Base-by-base conservation (phyloP, 2,329 filamentous ascomycete species). In the Trichoderma breve region DNA sequence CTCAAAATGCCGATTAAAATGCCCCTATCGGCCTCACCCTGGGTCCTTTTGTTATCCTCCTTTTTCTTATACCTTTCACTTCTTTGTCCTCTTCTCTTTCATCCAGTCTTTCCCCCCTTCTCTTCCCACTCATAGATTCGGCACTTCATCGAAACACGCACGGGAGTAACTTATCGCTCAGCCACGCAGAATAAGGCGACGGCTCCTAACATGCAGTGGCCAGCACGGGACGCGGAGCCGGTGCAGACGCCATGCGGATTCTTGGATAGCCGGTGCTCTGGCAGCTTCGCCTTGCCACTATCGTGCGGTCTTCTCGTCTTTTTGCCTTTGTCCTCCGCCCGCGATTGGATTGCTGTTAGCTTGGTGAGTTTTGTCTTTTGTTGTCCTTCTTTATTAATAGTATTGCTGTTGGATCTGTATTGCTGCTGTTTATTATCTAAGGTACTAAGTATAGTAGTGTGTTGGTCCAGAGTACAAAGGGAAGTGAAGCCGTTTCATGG, bases 171-270 rank as follows among this genome's bases (percentile, higher is more conserved):
- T 15, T 11, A 12, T 18, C 6, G 12, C 12, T 57, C 26, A 6
- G 6, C n/a, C 12, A 61, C 14, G 9, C 21, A 62, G n/a, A 63
- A 14, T 8, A 14, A 61, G 36, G 55, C 14, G 7, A 61, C 64
- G 70, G 70, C 43, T 63, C 61, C 30, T 30, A 53, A 63, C 67
- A 63, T 70, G 58, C 28, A 28, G n/a, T 62, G 21, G 39, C 24
- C 57, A 30, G 58, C 57, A 11, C 43, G 58, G n/a, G 43, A 63
- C 58, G 34, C 67, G 51, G 21, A 53, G 58, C 30, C 32, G 67
- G 4, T 36, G 24, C 57, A 63, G 30, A 15, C 12, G 4, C 62
- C 5, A 53, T 53, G 43, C 62, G 26, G 26, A 32, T 58, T 18
- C 12, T 43, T 68, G 12, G 34, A 11, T 15, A 58, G 39, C 15